Evolutionary conservation across 108 stramenopile species (phyloP), one percentile per base, ranked within the genome.

Genomic region (Cyclotella cryptica): DNA sequence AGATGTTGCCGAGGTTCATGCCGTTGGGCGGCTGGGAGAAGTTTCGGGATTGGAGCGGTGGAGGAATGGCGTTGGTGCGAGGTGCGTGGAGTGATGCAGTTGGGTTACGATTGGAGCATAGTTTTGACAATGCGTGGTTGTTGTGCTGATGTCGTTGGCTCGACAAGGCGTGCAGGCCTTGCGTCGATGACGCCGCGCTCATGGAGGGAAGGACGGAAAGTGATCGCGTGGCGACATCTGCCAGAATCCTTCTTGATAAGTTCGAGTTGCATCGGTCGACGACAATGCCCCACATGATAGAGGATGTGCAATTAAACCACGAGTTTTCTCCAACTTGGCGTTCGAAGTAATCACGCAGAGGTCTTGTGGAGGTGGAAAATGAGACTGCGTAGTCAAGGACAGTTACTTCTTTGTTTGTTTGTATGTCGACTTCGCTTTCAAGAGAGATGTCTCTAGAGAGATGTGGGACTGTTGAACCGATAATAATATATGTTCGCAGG

Each of bases 1-100:
- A 75, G 22, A 75, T 75, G 62, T 75, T 75, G 19, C 74, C 74
- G 14, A 75, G 64, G 24, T 72, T 72, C 60, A 72, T 72, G 8
- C 60, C 60, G 13, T 26, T 26, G 60, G 60, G 60, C 14, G 63
- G 73, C 39, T 74, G 61, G 28, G 65, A 66, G 46, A 62, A 58
- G 45, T 45, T 28, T 15, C 46, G 28, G 7, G 51, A 10, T 69
- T 49, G 47, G 13, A 27, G 28, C 21, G 17, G 13, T 10, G 0
- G 15, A 10, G 51, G 30, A 47, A 13, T 18, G 12, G 19, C 17
- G 1, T 24, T 3, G 19, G 35, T 1, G 40, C 22, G 4, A 51
- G 49, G 19, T 51, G 18, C 19, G 8, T 51, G 18, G 3, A 51
- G 8, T 19, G 49, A 6, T 8, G 19, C 49, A 19, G 49, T 51